A percentile compares a stretch with the other conserved stretches of the same genome.
Conservation (phyloP, 2,329 filamentous ascomycete genomes). For the Pseudogymnoascus sp. region DNA sequence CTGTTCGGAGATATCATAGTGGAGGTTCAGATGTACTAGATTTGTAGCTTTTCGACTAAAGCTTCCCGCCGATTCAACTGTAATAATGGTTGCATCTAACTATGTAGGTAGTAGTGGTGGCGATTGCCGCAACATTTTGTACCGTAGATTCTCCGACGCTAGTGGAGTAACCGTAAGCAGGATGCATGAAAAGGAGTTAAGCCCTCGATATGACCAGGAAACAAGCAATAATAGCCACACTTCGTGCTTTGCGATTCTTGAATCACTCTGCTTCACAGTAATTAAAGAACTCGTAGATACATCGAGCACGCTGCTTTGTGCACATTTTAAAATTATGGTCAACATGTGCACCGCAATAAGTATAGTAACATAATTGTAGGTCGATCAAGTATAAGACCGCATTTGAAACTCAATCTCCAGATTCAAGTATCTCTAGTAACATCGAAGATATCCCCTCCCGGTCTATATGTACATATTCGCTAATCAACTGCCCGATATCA, state of each 20-base stretch:
- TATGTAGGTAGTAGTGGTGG: background rate
- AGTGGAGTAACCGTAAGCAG: background rate
- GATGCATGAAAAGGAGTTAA: background rate
- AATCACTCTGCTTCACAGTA: background rate
- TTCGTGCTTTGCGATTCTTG: background rate
- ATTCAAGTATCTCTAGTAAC: too few species aligned
- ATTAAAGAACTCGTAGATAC: background rate
- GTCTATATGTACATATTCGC: too few species aligned
- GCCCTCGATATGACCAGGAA: background rate
- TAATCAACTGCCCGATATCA: too few species aligned
- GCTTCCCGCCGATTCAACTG: background rate
- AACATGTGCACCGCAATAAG: too few species aligned
- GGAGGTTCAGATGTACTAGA: background rate
- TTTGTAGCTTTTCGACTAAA: background rate
- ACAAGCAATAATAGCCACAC: background rate
- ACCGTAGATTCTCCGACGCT: background rate
- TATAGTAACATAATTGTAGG: too few species aligned
- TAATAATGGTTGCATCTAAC: background rate
- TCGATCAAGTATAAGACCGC: too few species aligned
- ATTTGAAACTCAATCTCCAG: too few species aligned
- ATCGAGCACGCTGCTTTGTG: too few species aligned
- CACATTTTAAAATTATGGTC: too few species aligned
- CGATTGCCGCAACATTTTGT: background rate
- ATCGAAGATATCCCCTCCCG: too few species aligned
- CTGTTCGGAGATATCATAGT: background rate